Percentiles rank a stretch among this genome's conserved stretches.
Evolutionary conservation across 1,139 yeast species (phyloP).

Genomic region (Scheffersomyces lignicola): DNA sequence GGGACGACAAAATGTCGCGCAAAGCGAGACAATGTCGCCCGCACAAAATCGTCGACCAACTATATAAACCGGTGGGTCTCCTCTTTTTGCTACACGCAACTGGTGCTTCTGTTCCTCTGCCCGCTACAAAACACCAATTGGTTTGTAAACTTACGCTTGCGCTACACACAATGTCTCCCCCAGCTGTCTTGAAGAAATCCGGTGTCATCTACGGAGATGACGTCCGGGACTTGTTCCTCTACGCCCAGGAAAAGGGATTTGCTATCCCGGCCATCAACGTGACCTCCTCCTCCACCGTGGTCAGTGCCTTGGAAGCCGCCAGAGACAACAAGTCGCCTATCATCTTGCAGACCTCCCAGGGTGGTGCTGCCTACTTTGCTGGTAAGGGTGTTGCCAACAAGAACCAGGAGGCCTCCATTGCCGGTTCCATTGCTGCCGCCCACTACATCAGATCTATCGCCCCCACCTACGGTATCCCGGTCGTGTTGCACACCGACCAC

Average conservation of each 20-base stretch:
- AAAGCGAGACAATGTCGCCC: too few species aligned
- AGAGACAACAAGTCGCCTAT: conserved; percentile 95
- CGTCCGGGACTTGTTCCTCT: conserved; percentile 86
- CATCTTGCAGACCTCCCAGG: conserved; percentile 95
- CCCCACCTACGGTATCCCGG: conserved; percentile 96
- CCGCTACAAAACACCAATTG: too few species aligned
- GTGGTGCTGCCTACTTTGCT: conserved; percentile 99
- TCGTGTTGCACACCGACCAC: conserved; percentile 96
- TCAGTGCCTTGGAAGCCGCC: conserved; percentile 97
- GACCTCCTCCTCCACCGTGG: conserved; percentile 95
- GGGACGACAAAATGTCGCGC: too few species aligned
- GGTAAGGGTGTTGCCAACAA: conserved; percentile 97
- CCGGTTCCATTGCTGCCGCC: conserved; percentile 97
- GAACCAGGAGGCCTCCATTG: conserved; percentile 91
- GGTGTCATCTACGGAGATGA: conserved; percentile 99
- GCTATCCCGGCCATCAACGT: conserved; percentile 99
- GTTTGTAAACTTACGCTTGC: neutral
- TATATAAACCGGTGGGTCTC: too few species aligned
- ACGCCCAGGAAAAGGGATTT: conserved; percentile 89
- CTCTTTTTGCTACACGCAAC: too few species aligned
- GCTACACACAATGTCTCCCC: conserved; percentile 37
- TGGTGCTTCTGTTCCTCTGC: too few species aligned
- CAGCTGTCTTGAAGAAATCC: conserved; percentile 77
- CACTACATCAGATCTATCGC: conserved; percentile 97
- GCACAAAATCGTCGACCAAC: too few species aligned